Evolutionary conservation across 1,284 basidiomycete genomes (phyloP), one percentile per base, ranked within the genome.

Genomic region (Ganoderma sp.): DNA sequence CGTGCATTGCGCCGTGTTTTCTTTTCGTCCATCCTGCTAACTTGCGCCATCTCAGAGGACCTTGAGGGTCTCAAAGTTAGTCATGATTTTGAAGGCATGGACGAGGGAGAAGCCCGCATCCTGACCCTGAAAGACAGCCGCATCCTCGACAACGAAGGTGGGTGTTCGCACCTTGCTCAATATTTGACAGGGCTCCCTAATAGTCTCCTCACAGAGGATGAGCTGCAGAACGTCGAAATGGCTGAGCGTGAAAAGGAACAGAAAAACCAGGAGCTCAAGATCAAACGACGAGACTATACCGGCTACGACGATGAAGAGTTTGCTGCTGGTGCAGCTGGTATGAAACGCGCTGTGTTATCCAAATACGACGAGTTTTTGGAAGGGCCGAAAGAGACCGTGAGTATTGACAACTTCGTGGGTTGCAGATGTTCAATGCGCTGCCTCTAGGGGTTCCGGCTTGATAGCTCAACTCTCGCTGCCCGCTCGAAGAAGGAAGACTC

Each of bases 241-340:
- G 95, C 94, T 0, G 96, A 98, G 78, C 87, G 87, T 60, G 95
- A 96, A 75, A 87, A 87, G 12, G 87, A 88, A 28, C 88, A 92
- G 78, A 91, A 91, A 82, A 93, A 89, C 66, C 85, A 89, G 61
- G 94, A 96, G 66, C 83, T 94, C 50, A 98, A 98, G 81, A 92
- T 93, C 65, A 98, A 97, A 81, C 92, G 90, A 58, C 88, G 89
- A 57, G 90, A 94, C 75, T 99, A 99, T 77, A 97, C 94, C 0
- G 97, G 97, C 28, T 96, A 96, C 77, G 97, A 99, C 76, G 97
- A 99, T 75, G 96, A 98, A 3, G 97, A 98, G 76, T 96, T 97
- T 72, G 81, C 83, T 19, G 87, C 88, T 37, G 90, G 92, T 45
- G 86, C 86, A 76, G 87, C 86, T 54, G 95, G 94, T 25, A 85